phyloP scores from a whole-genome alignment of 129 eudicot species.

The Helianthus annuus region DNA sequence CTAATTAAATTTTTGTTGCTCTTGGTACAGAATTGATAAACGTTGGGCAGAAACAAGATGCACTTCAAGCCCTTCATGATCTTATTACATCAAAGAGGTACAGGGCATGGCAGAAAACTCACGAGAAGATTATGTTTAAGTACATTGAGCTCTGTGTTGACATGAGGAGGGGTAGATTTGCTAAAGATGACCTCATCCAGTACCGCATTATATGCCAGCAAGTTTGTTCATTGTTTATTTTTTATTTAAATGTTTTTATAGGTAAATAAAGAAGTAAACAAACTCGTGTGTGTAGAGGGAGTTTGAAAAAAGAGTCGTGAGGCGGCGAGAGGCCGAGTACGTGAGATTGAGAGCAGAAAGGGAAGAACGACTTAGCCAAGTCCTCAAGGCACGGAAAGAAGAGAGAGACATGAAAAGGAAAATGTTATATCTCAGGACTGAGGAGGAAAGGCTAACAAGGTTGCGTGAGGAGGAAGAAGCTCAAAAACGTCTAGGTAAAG shows the following conservation, averaged over 20 bases:
- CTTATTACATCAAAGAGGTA: constrained; percentile 85
- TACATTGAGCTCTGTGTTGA: constrained; percentile 89
- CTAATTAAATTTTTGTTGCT: neutral
- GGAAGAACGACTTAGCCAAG: constrained; percentile 49
- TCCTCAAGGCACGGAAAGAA: constrained; percentile 51
- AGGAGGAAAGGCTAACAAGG: constrained; percentile 68
- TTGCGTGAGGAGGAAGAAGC: constrained; percentile 85
- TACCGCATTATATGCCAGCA: constrained; percentile 91
- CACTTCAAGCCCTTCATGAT: constrained; percentile 83
- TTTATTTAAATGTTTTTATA: neutral
- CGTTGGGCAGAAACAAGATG: constrained; percentile 91
- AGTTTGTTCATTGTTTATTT: constrained; percentile 33
- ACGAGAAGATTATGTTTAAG: constrained; percentile 88
- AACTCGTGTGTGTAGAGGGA: constrained; percentile 33
- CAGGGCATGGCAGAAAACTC: constrained; percentile 92
- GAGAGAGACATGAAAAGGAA: constrained; percentile 70
- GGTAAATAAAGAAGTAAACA: neutral
- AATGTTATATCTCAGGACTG: constrained; percentile 56
- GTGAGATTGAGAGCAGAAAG: constrained; percentile 55
- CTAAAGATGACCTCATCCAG: constrained; percentile 97
- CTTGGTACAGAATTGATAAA: constrained; percentile 75
- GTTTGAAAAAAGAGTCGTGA: constrained; percentile 54
- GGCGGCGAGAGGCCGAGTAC: constrained; percentile 47
- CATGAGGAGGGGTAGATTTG: constrained; percentile 90
- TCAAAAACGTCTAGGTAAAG: constrained; percentile 72